Evolutionary conservation across 2,329 filamentous ascomycete genomes (phyloP), one percentile per base, ranked within the genome.

Genomic region (Trichoderma atroviride): DNA sequence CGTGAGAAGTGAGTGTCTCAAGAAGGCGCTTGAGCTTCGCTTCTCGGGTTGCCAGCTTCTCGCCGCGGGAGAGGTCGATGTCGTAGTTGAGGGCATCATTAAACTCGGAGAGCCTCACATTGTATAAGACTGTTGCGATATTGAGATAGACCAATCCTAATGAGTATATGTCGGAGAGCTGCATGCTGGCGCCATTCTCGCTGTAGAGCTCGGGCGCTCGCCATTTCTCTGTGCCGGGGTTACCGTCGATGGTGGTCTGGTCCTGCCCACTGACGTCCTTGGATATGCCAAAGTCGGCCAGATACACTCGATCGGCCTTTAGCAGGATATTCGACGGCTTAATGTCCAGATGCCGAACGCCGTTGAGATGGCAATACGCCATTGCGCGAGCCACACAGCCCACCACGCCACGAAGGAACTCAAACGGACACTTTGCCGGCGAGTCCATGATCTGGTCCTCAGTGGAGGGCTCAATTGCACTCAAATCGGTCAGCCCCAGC

Each of bases 251-350:
- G 66, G 80, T 83, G 7, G 82, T 84, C 60, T 82, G 78, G 11
- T 84, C 82, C 29, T 79, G 78, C 53, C 80, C 80, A 60, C 79
- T 80, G 16, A 85, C 82, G 60, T 85, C 83, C 63, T 79, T 77
- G 14, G 84, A 82, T 29, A 85, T 84, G 43, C 83, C 83, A 75
- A 85, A 85, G 72, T 85, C 83, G 27, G 83, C 81, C 16, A 85
- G 76, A 69, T 84, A 84, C 10, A 85, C 83, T 10, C 81, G 78
- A 6, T 80, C 80, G 1, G 82, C 78, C 68, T 79, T 81, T 9
- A 85, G 76, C 2, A 85, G 77, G 62, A 85, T 84, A 64, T 85
- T 85, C 43, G 79, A 80, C 1, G 83, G 83, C 70, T 85, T 85
- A 43, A 85, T 79, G 65, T 85, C 82, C 5, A 83, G 78, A 71